Evolutionary conservation across 345 rosid species (phyloP).

Genomic region (Iberis pinnata): DNA sequence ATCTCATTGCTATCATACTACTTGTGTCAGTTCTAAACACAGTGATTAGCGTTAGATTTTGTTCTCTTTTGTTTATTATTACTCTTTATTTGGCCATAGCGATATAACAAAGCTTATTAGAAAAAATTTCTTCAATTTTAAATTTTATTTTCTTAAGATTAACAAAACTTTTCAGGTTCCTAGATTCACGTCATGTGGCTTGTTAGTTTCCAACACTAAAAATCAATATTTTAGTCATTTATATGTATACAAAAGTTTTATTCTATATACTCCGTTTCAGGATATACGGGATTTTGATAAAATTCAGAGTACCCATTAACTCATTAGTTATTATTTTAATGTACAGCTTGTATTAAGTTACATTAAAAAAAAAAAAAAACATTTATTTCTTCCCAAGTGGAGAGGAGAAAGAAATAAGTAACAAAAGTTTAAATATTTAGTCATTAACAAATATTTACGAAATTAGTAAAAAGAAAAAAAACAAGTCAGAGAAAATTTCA

Average conservation of each 20-base stretch:
- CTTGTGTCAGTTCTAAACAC: constrained; percentile 26
- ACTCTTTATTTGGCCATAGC: neutral
- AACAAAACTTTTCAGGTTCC: constrained; percentile 2
- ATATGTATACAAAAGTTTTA: neutral
- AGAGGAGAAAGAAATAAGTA: constrained; percentile 3
- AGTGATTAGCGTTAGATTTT: constrained; percentile 29
- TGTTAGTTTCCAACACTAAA: constrained; percentile 25
- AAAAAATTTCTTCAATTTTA: neutral
- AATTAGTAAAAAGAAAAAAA: neutral
- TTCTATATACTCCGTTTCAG: constrained; percentile 25
- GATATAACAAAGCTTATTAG: neutral
- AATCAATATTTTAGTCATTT: constrained; percentile 9
- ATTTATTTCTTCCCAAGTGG: constrained; percentile 6
- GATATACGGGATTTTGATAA: constrained; percentile 16
- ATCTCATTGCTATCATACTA: neutral
- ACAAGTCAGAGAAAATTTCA: constrained; percentile 11
- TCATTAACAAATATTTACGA: neutral
- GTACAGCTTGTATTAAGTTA: constrained; percentile 21
- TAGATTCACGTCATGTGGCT: constrained; percentile 35
- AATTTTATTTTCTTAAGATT: neutral
- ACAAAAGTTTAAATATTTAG: constrained; percentile 6
- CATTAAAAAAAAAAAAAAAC: constrained; percentile 7
- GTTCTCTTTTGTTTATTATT: constrained; percentile 21
- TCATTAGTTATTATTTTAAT: neutral
- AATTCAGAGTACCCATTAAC: constrained; percentile 15